Conservation (phyloP, 2,329 filamentous ascomycete genomes). For the Cryphonectria carpinicola region DNA sequence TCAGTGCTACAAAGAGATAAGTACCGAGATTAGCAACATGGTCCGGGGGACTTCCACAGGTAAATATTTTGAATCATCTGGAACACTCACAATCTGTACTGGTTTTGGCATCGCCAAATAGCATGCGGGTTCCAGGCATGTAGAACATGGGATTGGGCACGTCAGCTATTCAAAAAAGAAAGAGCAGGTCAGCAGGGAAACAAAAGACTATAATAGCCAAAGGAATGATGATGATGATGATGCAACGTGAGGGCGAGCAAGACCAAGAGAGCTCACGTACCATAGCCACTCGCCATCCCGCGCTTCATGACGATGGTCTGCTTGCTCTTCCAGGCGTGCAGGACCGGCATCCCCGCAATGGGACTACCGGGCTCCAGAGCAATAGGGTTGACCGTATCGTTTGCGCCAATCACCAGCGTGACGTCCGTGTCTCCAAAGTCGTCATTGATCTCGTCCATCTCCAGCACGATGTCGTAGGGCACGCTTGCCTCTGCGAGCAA, state of each 20-base stretch:
- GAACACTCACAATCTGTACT: slow-evolving; percentile 72
- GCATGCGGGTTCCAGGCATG: slow-evolving; percentile 86
- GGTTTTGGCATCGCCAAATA: slow-evolving; percentile 87
- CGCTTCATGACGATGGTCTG: slow-evolving; percentile 93
- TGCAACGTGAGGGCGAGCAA: too few species aligned
- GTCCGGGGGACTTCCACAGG: not conserved
- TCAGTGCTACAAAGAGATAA: slow-evolving; percentile 41
- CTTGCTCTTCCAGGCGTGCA: slow-evolving; percentile 94
- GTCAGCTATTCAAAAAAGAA: slow-evolving; percentile 60
- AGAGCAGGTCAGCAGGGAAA: slow-evolving; percentile 16
- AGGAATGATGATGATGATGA: too few species aligned
- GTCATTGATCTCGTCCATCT: slow-evolving; percentile 97
- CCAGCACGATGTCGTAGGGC: slow-evolving; percentile 88
- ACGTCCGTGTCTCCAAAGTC: slow-evolving; percentile 86
- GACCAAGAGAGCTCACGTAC: slow-evolving; percentile 48
- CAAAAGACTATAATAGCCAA: not conserved
- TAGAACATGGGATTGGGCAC: slow-evolving; percentile 94
- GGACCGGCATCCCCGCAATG: slow-evolving; percentile 90
- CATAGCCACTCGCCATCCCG: slow-evolving; percentile 85
- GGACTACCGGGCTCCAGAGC: slow-evolving; percentile 80
- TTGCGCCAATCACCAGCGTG: slow-evolving; percentile 86
- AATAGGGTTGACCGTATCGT: slow-evolving; percentile 91
- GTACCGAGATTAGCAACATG: slow-evolving; percentile 32
- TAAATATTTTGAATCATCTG: not conserved
- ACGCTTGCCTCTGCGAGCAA: slow-evolving; percentile 85